A percentile compares a stretch with the other conserved stretches of the same genome.
Conservation (phyloP, 805 yeast species). For the Candida khao-thaluensis region DNA sequence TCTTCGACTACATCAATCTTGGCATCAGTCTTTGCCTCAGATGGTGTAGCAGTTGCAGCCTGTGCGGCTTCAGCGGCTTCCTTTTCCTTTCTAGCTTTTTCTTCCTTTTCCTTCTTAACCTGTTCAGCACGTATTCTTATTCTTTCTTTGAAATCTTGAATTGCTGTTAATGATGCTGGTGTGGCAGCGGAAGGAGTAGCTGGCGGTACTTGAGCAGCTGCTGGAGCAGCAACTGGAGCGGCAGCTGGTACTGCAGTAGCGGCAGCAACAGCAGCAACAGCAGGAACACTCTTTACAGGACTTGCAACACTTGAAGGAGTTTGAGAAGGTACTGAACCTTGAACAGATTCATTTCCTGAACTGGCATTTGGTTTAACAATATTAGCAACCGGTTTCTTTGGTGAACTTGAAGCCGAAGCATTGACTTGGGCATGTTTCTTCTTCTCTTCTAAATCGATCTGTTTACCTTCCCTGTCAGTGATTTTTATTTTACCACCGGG, state of each 20-base stretch:
- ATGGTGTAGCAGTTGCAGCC: slow-evolving; percentile 12
- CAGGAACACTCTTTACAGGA: too few species aligned
- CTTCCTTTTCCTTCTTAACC: slow-evolving; percentile 9
- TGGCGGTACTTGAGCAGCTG: slow-evolving; percentile 8
- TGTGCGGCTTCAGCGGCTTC: slow-evolving; percentile 6
- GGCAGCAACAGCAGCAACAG: slow-evolving; percentile 18
- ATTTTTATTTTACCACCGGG: slow-evolving; percentile 29
- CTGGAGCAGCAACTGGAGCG: neutral
- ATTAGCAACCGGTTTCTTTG: slow-evolving; percentile 20
- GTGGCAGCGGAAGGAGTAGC: too few species aligned
- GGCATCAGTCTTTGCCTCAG: slow-evolving; percentile 1
- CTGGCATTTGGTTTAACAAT: slow-evolving; percentile 12
- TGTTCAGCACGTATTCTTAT: slow-evolving; percentile 11
- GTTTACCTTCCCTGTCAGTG: slow-evolving; percentile 44
- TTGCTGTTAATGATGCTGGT: too few species aligned
- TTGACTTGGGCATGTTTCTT: slow-evolving; percentile 27
- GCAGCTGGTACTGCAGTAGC: slow-evolving; percentile 15
- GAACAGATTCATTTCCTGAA: slow-evolving; percentile 1
- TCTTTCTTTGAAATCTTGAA: slow-evolving; percentile 15
- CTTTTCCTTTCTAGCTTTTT: slow-evolving; percentile 2
- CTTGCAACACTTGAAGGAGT: too few species aligned
- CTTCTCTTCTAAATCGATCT: slow-evolving; percentile 42
- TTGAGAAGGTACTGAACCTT: slow-evolving; percentile 10
- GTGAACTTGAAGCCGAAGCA: slow-evolving; percentile 33
- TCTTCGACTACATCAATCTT: slow-evolving; percentile 12